A percentile compares a stretch with the other conserved stretches of the same genome.
These are phyloP conservation scores for Sordaria brevicollis DNA, from an alignment of 495 filamentous ascomycete species.

Conservation along the genomic window DNA sequence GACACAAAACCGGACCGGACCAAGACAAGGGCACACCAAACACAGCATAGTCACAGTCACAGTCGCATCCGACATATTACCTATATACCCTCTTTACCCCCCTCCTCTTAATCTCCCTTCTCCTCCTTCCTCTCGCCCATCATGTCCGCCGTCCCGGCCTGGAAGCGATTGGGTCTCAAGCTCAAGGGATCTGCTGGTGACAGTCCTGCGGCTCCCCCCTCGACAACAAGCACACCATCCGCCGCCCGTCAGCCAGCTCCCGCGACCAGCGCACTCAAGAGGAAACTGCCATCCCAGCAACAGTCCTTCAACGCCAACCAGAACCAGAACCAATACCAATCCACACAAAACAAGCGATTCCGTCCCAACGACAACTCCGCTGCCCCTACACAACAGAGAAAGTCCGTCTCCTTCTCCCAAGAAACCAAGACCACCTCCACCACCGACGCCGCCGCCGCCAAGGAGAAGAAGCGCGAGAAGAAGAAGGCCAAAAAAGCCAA, in stretches of 20 bases:
- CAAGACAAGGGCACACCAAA: neutral
- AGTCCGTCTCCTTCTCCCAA: constrained; percentile 70
- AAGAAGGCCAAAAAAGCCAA: constrained; percentile 28
- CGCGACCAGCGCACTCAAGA: constrained; percentile 22
- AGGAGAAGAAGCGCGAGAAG: constrained; percentile 24
- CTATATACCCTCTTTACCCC: constrained; percentile 1
- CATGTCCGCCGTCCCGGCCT: constrained; percentile 47
- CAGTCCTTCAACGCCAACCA: constrained; percentile 6
- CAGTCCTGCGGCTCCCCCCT: constrained; percentile 24
- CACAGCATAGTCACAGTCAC: neutral
- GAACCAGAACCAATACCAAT: constrained; percentile 4
- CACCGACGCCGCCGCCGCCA: constrained; percentile 6
- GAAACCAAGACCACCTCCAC: constrained; percentile 46
- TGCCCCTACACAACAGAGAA: constrained; percentile 23
- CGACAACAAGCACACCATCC: constrained; percentile 8
- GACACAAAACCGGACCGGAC: neutral
- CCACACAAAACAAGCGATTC: constrained; percentile 21
- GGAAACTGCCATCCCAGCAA: constrained; percentile 15
- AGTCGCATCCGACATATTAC: neutral
- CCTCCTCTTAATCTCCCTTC: constrained; percentile 14
- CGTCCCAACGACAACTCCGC: constrained; percentile 12
- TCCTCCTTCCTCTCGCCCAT: constrained; percentile 11
- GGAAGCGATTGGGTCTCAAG: constrained; percentile 70
- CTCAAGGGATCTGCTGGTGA: constrained; percentile 48
- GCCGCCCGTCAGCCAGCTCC: constrained; percentile 7